Conservation (phyloP, 805 yeast species). For the Starmera quercuum region DNA sequence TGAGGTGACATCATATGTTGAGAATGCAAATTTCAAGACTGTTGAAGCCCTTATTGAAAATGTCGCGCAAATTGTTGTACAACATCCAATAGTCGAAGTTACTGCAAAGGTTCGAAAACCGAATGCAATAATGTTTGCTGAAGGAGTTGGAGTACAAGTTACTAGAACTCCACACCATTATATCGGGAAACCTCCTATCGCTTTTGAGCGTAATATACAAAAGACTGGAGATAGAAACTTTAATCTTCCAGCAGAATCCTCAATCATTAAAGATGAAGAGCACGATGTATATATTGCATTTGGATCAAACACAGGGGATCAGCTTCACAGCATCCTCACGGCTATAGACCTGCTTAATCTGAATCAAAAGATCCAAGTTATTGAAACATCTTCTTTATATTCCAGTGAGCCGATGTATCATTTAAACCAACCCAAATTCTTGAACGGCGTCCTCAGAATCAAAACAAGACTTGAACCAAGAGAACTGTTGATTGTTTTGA, state of each 20-base stretch:
- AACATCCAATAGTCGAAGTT: slow-evolving; percentile 31
- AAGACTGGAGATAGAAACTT: slow-evolving; percentile 3
- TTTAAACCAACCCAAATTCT: slow-evolving; percentile 69
- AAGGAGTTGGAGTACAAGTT: slow-evolving; percentile 85
- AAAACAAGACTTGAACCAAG: slow-evolving; percentile 58
- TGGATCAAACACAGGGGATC: slow-evolving; percentile 83
- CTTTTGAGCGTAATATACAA: slow-evolving; percentile 1
- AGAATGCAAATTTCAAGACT: slow-evolving; percentile 75
- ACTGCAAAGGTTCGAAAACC: slow-evolving; percentile 73
- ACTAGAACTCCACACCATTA: slow-evolving; percentile 39
- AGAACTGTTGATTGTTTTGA: slow-evolving; percentile 52
- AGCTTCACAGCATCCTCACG: slow-evolving; percentile 46
- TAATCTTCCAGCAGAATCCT: slow-evolving; percentile 21
- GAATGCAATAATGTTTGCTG: slow-evolving; percentile 78
- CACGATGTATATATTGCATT: slow-evolving; percentile 74
- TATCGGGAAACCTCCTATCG: slow-evolving; percentile 13
- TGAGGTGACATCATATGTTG: slow-evolving; percentile 53
- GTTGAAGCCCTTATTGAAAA: slow-evolving; percentile 85
- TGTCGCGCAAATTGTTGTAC: slow-evolving; percentile 52
- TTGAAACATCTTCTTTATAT: slow-evolving; percentile 69
- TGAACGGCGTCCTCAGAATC: slow-evolving; percentile 74
- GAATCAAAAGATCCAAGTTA: slow-evolving; percentile 30
- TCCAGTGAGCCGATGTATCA: slow-evolving; percentile 91
- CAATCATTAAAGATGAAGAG: slow-evolving; percentile 10
- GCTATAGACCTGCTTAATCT: slow-evolving; percentile 44